Conservation (phyloP, 805 yeast genomes). For the Candida corydali region DNA sequence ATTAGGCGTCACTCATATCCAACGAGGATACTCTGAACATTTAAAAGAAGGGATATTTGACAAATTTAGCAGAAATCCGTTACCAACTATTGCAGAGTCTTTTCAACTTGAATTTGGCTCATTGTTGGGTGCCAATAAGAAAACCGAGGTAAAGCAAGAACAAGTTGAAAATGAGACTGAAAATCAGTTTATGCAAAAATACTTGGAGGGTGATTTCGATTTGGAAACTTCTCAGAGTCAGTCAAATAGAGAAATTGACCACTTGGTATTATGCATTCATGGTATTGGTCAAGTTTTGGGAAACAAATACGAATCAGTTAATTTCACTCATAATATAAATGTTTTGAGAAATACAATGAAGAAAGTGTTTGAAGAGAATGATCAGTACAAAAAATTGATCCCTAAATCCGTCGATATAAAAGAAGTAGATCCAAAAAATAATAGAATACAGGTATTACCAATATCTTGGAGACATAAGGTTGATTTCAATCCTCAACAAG, state of each 20-base stretch:
- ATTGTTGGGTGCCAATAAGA: constrained; percentile 9
- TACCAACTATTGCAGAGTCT: constrained; percentile 30
- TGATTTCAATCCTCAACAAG: constrained; percentile 51
- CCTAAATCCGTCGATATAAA: constrained; percentile 27
- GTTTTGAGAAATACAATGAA: constrained; percentile 57
- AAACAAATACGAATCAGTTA: constrained; percentile 69
- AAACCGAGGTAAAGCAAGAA: constrained; percentile 13
- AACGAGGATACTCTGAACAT: constrained; percentile 46
- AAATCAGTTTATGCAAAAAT: constrained; percentile 35
- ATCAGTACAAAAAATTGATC: constrained; percentile 29
- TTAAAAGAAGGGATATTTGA: constrained; percentile 28
- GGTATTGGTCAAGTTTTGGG: constrained; percentile 94
- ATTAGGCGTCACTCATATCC: constrained; percentile 47
- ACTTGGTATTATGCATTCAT: constrained; percentile 82
- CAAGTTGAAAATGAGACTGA: constrained; percentile 13
- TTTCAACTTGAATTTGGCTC: constrained; percentile 24
- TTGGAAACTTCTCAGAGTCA: constrained; percentile 15
- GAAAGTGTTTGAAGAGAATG: constrained; percentile 40
- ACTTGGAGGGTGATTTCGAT: constrained; percentile 50
- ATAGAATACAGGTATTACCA: constrained; percentile 79
- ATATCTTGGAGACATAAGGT: constrained; percentile 86
- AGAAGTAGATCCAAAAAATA: constrained; percentile 31
- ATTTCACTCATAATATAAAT: constrained; percentile 82
- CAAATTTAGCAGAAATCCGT: constrained; percentile 25
- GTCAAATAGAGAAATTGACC: constrained; percentile 44